phyloP scores from a whole-genome alignment of 2,329 filamentous ascomycete species.

The Lanzia echinophila region DNA sequence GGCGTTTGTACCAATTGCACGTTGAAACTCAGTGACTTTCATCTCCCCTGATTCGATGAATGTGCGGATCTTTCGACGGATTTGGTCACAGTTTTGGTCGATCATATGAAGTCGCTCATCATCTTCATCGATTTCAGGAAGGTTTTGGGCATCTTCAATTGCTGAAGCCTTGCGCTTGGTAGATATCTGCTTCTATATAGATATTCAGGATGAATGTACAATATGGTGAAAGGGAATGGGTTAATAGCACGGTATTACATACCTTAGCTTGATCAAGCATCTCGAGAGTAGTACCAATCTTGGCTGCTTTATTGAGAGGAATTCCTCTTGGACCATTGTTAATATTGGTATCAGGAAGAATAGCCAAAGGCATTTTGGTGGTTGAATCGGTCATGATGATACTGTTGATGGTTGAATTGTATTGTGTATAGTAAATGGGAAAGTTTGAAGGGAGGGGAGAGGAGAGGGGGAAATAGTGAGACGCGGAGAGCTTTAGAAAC shows the following conservation, averaged over 20 bases:
- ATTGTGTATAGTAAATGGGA: neutral
- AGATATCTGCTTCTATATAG: neutral
- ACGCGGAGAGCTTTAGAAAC: too few species aligned
- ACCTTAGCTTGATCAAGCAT: neutral
- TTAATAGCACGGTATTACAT: neutral
- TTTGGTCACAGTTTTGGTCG: slow-evolving; percentile 28
- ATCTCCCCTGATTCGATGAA: slow-evolving; percentile 38
- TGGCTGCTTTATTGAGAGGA: neutral
- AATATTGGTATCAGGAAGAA: neutral
- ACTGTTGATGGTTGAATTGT: too few species aligned
- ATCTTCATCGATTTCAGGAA: slow-evolving; percentile 13
- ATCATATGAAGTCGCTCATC: slow-evolving; percentile 14
- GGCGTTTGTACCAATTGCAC: slow-evolving; percentile 32
- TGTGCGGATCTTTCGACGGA: slow-evolving; percentile 36
- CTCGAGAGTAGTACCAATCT: neutral
- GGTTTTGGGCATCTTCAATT: slow-evolving; percentile 3
- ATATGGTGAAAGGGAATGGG: neutral
- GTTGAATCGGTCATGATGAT: neutral
- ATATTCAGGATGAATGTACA: neutral
- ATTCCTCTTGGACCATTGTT: neutral
- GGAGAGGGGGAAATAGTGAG: too few species aligned
- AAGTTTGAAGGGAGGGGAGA: too few species aligned
- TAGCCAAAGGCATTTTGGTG: neutral
- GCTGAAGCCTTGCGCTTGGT: slow-evolving; percentile 16
- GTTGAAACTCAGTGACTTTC: slow-evolving; percentile 38